phyloP scores from a whole-genome alignment of 2,329 filamentous ascomycete species.

The Ophiobolus disseminans region DNA sequence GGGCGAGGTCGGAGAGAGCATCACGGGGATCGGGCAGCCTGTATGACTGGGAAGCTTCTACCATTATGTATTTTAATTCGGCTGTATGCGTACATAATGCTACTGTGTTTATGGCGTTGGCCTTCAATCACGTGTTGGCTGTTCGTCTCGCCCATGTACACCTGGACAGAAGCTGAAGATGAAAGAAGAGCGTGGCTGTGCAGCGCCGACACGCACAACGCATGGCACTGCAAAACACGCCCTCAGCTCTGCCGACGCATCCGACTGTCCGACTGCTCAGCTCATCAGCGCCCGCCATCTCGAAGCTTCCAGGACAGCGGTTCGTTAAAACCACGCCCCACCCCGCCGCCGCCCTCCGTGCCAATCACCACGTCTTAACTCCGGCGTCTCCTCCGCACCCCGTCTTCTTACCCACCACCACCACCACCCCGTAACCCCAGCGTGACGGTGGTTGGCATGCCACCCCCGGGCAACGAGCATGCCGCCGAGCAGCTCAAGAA shows the following conservation, averaged over 20 bases:
- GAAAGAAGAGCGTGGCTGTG: slow-evolving; percentile 1
- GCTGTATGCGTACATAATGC: too few species aligned
- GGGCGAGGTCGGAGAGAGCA: slow-evolving; percentile 5
- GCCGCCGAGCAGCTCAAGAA: slow-evolving; percentile 57
- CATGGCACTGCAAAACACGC: not conserved
- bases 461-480: slow-evolving; percentile 43
- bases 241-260: slow-evolving; percentile 3
- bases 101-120: too few species aligned
- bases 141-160: not conserved
- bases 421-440: slow-evolving; percentile 1
- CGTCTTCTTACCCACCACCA: too few species aligned
- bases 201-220: not conserved
- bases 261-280: slow-evolving; percentile 23
- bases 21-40: not conserved
- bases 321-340: slow-evolving; percentile 22
- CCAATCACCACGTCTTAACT: slow-evolving; percentile 31
- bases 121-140: not conserved
- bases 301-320: slow-evolving; percentile 29
- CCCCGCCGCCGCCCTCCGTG: slow-evolving; percentile 14
- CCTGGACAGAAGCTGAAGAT: not conserved
- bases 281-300: slow-evolving; percentile 24
- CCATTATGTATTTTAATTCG: too few species aligned
- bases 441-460: slow-evolving; percentile 17
- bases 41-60: too few species aligned
- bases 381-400: slow-evolving; percentile 26